Conservation (phyloP, 2,329 filamentous ascomycete genomes). For the Sclerotinia glacialis region DNA sequence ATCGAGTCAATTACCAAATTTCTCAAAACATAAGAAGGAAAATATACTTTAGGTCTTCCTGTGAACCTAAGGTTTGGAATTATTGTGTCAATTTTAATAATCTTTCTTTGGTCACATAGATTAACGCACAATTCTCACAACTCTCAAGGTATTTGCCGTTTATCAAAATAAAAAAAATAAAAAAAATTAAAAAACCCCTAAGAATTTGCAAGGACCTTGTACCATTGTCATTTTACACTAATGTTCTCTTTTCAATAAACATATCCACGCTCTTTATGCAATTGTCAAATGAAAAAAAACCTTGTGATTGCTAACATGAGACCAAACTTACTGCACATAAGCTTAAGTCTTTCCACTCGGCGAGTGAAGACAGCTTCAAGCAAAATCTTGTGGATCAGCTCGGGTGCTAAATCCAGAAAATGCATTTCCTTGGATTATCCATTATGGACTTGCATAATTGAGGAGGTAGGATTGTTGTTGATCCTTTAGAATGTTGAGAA, state of each 20-base stretch:
- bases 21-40: neutral
- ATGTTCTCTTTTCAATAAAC: neutral
- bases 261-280: neutral
- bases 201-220: neutral
- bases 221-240: neutral
- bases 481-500: neutral
- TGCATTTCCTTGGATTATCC: neutral
- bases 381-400: neutral
- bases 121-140: neutral
- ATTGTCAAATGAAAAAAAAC: neutral
- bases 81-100: neutral
- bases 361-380: neutral
- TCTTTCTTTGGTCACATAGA: neutral
- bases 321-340: neutral
- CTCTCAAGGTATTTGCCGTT: neutral
- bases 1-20: no score
- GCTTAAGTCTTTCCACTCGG: neutral
- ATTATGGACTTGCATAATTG: no score
- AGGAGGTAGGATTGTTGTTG: neutral
- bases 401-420: neutral
- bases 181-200: no score
- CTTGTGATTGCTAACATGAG: accelerated
- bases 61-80: neutral
- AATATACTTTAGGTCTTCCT: neutral
- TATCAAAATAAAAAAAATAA: neutral